A percentile compares a stretch with the other conserved stretches of the same genome.
Evolutionary conservation across 257 asterid genomes (phyloP).

Genomic region (Datura wrightii): DNA sequence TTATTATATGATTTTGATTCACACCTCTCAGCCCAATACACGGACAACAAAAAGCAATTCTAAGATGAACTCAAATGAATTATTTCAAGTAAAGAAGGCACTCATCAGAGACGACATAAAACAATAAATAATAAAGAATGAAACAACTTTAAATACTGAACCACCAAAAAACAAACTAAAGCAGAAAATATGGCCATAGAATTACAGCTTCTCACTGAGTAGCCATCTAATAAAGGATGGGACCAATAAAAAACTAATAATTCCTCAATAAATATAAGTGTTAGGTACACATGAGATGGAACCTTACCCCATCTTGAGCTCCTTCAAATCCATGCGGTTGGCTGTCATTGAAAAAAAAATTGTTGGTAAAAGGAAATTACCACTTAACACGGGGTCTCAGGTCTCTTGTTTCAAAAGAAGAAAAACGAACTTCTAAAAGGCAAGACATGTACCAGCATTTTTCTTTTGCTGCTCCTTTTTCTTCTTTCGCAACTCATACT

Average conservation of each 20-base stretch:
- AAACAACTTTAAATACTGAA: too few relatives aligned
- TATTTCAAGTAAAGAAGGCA: too few relatives aligned
- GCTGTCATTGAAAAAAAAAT: conserved; percentile 62
- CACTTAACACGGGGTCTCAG: neutral
- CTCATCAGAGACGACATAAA: too few relatives aligned
- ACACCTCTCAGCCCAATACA: too few relatives aligned
- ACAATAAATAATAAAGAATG: too few relatives aligned
- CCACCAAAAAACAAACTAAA: too few relatives aligned
- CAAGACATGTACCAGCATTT: conserved; percentile 60
- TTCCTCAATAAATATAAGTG: neutral
- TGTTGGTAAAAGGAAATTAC: conserved; percentile 34
- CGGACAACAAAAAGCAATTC: too few relatives aligned
- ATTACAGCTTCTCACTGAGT: neutral
- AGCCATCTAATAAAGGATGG: neutral
- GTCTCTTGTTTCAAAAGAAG: neutral
- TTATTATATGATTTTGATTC: too few relatives aligned
- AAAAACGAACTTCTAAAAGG: conserved; percentile 14
- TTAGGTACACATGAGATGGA: neutral
- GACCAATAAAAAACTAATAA: neutral
- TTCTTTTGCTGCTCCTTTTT: conserved; percentile 97
- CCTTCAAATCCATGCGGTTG: conserved; percentile 92
- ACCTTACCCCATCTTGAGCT: conserved; percentile 97
- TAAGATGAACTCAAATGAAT: too few relatives aligned
- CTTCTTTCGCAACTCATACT: conserved; percentile 92
- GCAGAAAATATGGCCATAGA: neutral